Evolutionary conservation across 306 rosid species (phyloP).

Genomic region (Myrica gale): DNA sequence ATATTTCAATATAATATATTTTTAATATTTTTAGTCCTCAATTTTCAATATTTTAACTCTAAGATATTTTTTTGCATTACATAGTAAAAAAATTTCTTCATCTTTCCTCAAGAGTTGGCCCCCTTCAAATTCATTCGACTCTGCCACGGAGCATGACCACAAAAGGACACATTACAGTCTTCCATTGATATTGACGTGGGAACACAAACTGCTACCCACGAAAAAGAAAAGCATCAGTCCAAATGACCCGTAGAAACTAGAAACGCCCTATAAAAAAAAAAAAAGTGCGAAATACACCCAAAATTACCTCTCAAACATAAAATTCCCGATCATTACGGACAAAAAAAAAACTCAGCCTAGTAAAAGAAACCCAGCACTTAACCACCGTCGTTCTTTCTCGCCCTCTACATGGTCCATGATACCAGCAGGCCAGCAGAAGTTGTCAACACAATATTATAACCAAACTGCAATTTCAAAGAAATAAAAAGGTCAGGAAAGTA

Average conservation of each 20-base stretch:
- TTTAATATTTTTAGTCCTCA: too few relatives aligned
- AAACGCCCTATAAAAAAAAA: conserved; percentile 1
- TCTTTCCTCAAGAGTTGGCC: too few relatives aligned
- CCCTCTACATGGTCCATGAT: conserved; percentile 62
- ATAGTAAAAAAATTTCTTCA: too few relatives aligned
- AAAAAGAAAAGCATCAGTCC: conserved; percentile 9
- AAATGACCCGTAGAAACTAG: conserved; percentile 15
- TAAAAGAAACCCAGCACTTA: conserved; percentile 64
- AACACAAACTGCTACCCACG: neutral
- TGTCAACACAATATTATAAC: conserved; percentile 52
- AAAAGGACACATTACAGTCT: neutral
- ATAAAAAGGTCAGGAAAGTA: neutral
- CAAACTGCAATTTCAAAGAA: conserved; percentile 34
- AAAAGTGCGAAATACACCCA: conserved; percentile 18
- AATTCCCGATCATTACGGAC: neutral
- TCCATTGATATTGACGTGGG: neutral
- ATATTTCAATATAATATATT: too few relatives aligned
- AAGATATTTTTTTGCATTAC: too few relatives aligned
- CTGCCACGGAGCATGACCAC: too few relatives aligned
- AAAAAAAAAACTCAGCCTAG: conserved; percentile 24
- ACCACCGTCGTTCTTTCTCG: conserved; percentile 61
- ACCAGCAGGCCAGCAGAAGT: conserved; percentile 61
- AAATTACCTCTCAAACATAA: conserved; percentile 9
- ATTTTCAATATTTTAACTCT: too few relatives aligned
- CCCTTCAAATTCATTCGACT: too few relatives aligned